These are phyloP conservation scores for Aeschynomene evenia DNA, from an alignment of 306 rosid species.

Conservation along the genomic window DNA sequence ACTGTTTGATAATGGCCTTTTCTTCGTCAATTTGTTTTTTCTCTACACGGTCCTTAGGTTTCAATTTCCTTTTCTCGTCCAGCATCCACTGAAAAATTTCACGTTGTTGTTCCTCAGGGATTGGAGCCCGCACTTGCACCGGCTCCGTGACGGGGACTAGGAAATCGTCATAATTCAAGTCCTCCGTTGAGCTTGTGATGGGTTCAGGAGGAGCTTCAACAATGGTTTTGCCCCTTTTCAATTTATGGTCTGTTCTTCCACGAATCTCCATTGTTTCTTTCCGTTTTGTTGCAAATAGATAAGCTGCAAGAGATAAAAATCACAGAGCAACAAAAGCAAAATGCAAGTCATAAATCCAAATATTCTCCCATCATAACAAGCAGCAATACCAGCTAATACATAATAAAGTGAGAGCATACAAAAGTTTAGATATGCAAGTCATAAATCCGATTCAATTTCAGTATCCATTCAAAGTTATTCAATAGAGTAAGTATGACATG, in stretches of 20 bases:
- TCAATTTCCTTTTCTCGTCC: constrained; percentile 59
- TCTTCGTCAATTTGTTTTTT: constrained; percentile 59
- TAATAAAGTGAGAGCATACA: no score
- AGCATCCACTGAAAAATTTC: constrained; percentile 57
- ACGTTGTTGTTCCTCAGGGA: constrained; percentile 56
- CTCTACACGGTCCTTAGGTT: constrained; percentile 50
- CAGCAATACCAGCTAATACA: not conserved
- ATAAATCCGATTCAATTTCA: no score
- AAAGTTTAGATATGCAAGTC: no score
- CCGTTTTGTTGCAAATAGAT: constrained; percentile 58
- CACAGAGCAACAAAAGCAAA: constrained; percentile 14
- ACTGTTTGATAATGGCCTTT: constrained; percentile 52
- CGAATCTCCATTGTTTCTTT: constrained; percentile 39
- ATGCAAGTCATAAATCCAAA: constrained; percentile 1
- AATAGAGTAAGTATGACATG: no score
- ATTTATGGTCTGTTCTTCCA: constrained; percentile 37
- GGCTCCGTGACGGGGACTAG: constrained; percentile 37
- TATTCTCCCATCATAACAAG: not conserved
- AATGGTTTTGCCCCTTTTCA: constrained; percentile 35
- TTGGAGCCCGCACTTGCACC: constrained; percentile 29
- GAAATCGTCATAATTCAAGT: constrained; percentile 40
- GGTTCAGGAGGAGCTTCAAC: constrained; percentile 46
- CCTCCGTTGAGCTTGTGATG: constrained; percentile 27
- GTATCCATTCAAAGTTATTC: no score
- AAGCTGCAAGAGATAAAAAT: constrained; percentile 54